Evolutionary conservation across 768 basidiomycete genomes (phyloP).

Genomic region (Xerocomus spinulosus): DNA sequence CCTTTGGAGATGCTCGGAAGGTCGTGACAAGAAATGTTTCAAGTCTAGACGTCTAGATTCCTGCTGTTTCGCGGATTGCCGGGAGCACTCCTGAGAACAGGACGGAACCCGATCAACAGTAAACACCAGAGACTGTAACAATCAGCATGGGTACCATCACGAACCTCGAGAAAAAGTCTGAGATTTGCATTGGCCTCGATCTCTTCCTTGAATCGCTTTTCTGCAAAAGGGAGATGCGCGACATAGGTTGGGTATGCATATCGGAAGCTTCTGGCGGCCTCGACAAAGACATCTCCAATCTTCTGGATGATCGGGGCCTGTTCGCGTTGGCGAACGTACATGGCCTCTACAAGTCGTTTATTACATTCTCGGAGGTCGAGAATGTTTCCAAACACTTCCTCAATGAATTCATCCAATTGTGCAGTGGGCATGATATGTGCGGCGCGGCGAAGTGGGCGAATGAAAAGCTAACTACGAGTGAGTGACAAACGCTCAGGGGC

Average conservation of each 20-base stretch:
- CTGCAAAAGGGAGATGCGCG: constrained; percentile 79
- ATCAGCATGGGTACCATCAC: constrained; percentile 6
- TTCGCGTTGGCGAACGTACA: constrained; percentile 81
- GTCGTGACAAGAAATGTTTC: constrained; percentile 57
- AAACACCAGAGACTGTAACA: background rate
- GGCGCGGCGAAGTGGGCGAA: constrained; percentile 49
- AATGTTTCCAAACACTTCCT: constrained; percentile 87
- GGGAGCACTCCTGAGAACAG: constrained; percentile 19
- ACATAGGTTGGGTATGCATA: constrained; percentile 82
- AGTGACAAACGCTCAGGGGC: constrained; percentile 33
- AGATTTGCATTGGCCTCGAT: constrained; percentile 77
- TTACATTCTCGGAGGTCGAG: constrained; percentile 83
- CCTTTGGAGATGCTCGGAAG: constrained; percentile 59
- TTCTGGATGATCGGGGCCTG: constrained; percentile 76
- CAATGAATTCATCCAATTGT: constrained; percentile 77
- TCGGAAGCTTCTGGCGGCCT: constrained; percentile 83
- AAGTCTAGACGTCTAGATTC: constrained; percentile 58
- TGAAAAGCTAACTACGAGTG: constrained; percentile 42
- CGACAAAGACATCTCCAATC: constrained; percentile 87
- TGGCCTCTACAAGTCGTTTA: constrained; percentile 73
- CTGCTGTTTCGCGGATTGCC: constrained; percentile 50
- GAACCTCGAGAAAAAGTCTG: constrained; percentile 79
- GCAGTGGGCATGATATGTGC: constrained; percentile 53
- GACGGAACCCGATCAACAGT: background rate
- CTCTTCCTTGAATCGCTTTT: constrained; percentile 85